Evolutionary conservation across 2,329 filamentous ascomycete genomes (phyloP), one percentile per base, ranked within the genome.

Genomic region (Chaetomiaceae sp.): DNA sequence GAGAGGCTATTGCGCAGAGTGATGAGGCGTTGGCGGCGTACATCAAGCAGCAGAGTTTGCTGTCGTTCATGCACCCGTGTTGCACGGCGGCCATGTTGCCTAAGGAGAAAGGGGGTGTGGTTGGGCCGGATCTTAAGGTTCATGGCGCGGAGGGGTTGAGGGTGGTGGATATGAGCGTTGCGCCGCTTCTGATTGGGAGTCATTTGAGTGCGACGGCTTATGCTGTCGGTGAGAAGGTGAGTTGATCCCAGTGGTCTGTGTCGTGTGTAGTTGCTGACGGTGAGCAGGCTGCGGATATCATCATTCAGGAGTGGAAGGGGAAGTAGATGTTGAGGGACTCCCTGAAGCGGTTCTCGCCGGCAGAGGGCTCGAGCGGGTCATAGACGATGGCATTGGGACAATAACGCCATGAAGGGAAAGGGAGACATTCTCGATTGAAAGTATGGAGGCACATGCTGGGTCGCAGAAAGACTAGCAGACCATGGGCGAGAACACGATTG

Each of bases 1-100:
- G 72, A 0, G 62, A 63, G 2, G 60, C 64, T 15, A 63, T 73
- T 12, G 60, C 63, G 0, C 59, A 36, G 2, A 60, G 59, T 14
- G 53, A 51, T 0, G 47, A 38, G 3, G 22, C 15, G 31, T 36
- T 61, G 29, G 17, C 33, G 4, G 43, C 22, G 17, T 58, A 40
- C 14, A 31, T 60, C 27, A 47, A 44, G 19, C 9, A 47, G 9
- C 8, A 20, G 7, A 56, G 47, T 6, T 31, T 40, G 0, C 33
- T 58, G 31, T 55, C 50, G 12, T 61, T 52, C 34, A 55, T 56
- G 58, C 60, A 62, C 38, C 54, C 67, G 1, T 58, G 51, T 34
- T 51, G 74, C 15, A 63, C 61, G 29, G 59, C 58, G 4, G 57
- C 61, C 2, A 60, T 63, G 59, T 33, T 61, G 51, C 55, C 60